phyloP scores from a whole-genome alignment of 106 monocot species.

The Hemerocallis citrina region DNA sequence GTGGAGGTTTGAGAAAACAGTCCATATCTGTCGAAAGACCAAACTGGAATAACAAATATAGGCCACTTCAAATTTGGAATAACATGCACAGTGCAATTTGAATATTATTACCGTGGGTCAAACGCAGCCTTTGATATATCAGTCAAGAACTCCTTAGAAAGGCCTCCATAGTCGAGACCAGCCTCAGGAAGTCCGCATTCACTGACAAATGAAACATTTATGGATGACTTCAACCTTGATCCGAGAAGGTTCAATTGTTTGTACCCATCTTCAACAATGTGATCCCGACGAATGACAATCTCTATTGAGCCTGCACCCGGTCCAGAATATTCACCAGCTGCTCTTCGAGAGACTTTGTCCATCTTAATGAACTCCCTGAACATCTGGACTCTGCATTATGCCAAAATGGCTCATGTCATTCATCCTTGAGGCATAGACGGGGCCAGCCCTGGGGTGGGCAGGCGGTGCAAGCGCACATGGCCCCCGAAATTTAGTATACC shows the following conservation, averaged over 20 bases:
- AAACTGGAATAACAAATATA: neutral
- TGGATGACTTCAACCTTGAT: conserved; percentile 53
- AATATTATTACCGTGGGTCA: conserved; percentile 56
- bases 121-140: conserved; percentile 70
- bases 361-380: conserved; percentile 75
- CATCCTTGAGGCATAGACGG: too few species aligned
- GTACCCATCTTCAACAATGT: conserved; percentile 81
- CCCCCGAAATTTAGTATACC: too few species aligned
- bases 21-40: conserved; percentile 51
- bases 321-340: conserved; percentile 41
- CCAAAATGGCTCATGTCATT: neutral
- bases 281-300: conserved; percentile 62
- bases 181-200: conserved; percentile 81
- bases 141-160: conserved; percentile 82
- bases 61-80: neutral
- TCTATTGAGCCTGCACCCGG: conserved; percentile 37
- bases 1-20: conserved; percentile 61
- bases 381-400: conserved; percentile 76
- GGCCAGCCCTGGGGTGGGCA: too few species aligned
- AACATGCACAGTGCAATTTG: neutral
- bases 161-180: conserved; percentile 82
- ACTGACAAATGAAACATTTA: conserved; percentile 77
- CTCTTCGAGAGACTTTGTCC: conserved; percentile 60
- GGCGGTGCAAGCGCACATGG: too few species aligned
- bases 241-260: conserved; percentile 64